Percentiles rank a stretch among this genome's conserved stretches.
phyloP scores from a whole-genome alignment of 2,329 filamentous ascomycete genomes.

The Chaetothyriales sp. region DNA sequence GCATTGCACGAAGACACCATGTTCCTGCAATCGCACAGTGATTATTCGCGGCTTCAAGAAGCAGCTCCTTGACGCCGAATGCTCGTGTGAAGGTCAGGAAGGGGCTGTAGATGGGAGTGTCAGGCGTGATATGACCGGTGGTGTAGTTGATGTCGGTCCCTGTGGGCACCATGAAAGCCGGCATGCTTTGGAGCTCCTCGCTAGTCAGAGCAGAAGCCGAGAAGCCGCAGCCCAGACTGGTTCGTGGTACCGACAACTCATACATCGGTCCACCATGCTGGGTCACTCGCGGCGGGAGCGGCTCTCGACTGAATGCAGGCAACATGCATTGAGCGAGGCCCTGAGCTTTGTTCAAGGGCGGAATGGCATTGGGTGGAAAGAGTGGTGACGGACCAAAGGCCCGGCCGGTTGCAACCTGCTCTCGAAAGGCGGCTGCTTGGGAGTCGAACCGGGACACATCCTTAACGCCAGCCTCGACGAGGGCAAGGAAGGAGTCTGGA shows the following conservation, averaged over 20 bases:
- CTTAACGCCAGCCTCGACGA: slow-evolving; percentile 9
- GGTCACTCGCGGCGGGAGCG: slow-evolving; percentile 11
- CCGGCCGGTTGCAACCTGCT: slow-evolving; percentile 10
- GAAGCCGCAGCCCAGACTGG: slow-evolving; percentile 15
- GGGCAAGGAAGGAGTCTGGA: slow-evolving; percentile 7
- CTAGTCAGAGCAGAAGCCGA: slow-evolving; percentile 7
- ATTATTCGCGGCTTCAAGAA: slow-evolving; percentile 14
- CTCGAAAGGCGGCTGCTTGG: slow-evolving; percentile 10
- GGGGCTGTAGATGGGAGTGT: slow-evolving; percentile 12
- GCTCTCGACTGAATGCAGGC: slow-evolving; percentile 13
- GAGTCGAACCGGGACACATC: slow-evolving; percentile 7
- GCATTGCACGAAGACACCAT: slow-evolving; percentile 15
- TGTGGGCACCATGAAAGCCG: slow-evolving; percentile 11
- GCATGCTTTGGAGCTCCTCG: slow-evolving; percentile 9
- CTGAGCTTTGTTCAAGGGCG: slow-evolving; percentile 9
- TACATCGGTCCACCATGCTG: slow-evolving; percentile 9
- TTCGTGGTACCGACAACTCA: slow-evolving; percentile 13
- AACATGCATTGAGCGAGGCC: slow-evolving; percentile 15
- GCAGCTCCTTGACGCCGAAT: slow-evolving; percentile 9
- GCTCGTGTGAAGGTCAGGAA: slow-evolving; percentile 14
- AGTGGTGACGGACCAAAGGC: slow-evolving; percentile 15
- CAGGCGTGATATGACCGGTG: slow-evolving; percentile 14
- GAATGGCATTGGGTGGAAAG: slow-evolving; percentile 15
- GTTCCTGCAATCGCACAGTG: slow-evolving; percentile 17
- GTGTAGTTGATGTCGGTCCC: slow-evolving; percentile 15